Percentiles rank a stretch among this genome's conserved stretches.
phyloP scores from a whole-genome alignment of 495 filamentous ascomycete genomes.

The Podospora comata region DNA sequence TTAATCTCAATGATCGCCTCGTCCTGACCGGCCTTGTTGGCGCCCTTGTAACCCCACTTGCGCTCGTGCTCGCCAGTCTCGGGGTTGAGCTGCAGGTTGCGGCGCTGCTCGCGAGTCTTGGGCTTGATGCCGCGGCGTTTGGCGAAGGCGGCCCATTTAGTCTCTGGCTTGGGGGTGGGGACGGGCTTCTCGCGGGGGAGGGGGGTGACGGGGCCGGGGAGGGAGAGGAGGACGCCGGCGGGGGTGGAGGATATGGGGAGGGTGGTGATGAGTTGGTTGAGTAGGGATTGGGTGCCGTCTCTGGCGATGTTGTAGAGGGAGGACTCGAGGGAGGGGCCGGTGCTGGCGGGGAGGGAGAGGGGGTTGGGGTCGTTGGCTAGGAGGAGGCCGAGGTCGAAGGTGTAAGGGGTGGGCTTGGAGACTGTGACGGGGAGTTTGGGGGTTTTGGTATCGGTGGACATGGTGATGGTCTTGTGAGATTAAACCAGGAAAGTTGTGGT shows the following conservation, averaged over 20 bases:
- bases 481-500: neutral
- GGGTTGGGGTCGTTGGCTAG: slow-evolving; percentile 81
- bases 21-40: slow-evolving; percentile 66
- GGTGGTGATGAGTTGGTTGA: slow-evolving; percentile 75
- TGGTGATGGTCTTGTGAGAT: slow-evolving; percentile 24
- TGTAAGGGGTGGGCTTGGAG: slow-evolving; percentile 80
- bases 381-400: slow-evolving; percentile 87
- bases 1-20: slow-evolving; percentile 88
- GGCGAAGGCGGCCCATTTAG: slow-evolving; percentile 93
- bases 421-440: slow-evolving; percentile 59
- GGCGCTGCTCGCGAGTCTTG: slow-evolving; percentile 61
- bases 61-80: slow-evolving; percentile 81
- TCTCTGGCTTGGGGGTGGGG: slow-evolving; percentile 71
- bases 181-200: slow-evolving; percentile 89
- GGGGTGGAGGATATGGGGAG: slow-evolving; percentile 67
- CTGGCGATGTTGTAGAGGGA: slow-evolving; percentile 68
- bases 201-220: slow-evolving; percentile 63
- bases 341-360: slow-evolving; percentile 45
- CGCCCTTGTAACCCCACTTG: slow-evolving; percentile 86
- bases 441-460: slow-evolving; percentile 29
- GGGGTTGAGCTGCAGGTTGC: slow-evolving; percentile 80
- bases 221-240: slow-evolving; percentile 68
- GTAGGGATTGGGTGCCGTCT: slow-evolving; percentile 80
- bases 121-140: slow-evolving; percentile 90
- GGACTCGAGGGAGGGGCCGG: slow-evolving; percentile 55